Percentiles rank a stretch among this genome's conserved stretches.
Evolutionary conservation across 768 basidiomycete genomes (phyloP).

Genomic region (Steccherinum ochraceum): DNA sequence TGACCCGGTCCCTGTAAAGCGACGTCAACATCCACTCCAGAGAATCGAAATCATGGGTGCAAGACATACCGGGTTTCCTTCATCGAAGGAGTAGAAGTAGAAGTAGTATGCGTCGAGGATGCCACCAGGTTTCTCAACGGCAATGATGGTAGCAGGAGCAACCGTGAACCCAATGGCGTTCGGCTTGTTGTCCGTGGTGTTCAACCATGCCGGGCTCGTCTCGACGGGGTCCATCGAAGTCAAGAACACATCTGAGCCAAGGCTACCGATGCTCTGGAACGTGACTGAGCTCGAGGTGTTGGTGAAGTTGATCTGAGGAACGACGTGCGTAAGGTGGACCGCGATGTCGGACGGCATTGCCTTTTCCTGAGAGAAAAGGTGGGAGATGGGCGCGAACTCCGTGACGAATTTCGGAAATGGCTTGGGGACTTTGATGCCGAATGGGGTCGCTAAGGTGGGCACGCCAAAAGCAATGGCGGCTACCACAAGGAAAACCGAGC

Average conservation of each 20-base stretch:
- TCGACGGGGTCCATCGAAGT: constrained; percentile 18
- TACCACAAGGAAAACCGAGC: background rate
- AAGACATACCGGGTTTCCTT: constrained; percentile 12
- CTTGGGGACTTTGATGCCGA: no score
- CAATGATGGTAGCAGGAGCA: constrained; percentile 24
- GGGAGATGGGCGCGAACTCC: constrained; percentile 19
- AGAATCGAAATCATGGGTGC: background rate
- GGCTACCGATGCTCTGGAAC: constrained; percentile 12
- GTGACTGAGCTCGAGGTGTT: constrained; percentile 12
- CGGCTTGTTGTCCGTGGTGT: constrained; percentile 14
- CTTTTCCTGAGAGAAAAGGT: constrained; percentile 18
- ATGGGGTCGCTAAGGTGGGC: background rate
- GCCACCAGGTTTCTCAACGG: constrained; percentile 22
- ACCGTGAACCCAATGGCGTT: constrained; percentile 17
- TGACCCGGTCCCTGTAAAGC: constrained; percentile 15
- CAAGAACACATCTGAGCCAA: constrained; percentile 12
- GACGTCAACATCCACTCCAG: background rate
- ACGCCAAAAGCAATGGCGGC: background rate
- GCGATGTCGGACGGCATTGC: constrained; percentile 22
- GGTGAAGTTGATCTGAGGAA: constrained; percentile 13
- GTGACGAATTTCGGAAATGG: constrained; percentile 20
- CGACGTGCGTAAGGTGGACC: constrained; percentile 16
- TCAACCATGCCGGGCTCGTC: constrained; percentile 13
- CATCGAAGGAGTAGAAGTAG: constrained; percentile 26
- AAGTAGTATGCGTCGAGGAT: constrained; percentile 28